phyloP scores from a whole-genome alignment of 2,329 filamentous ascomycete genomes.

The Fusarium protoensiforme region DNA sequence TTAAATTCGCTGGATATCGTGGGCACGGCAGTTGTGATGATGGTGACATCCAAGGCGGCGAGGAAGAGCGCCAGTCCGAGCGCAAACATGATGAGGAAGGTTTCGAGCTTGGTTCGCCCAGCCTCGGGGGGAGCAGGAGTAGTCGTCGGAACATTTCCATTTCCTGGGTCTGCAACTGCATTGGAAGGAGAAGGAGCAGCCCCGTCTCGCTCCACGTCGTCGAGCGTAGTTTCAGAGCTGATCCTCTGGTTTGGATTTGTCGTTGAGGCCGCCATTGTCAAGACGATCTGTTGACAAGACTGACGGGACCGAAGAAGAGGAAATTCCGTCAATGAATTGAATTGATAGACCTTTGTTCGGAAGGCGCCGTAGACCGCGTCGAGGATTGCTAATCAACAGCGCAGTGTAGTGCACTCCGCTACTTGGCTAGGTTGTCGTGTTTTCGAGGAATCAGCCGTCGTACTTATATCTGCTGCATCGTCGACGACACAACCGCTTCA shows the following conservation, averaged over 20 bases:
- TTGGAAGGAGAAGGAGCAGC: not conserved
- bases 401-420: not conserved
- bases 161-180: not conserved
- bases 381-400: conserved; percentile 32
- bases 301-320: not conserved
- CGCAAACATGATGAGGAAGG: conserved; percentile 53
- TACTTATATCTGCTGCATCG: not conserved
- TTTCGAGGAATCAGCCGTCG: not conserved
- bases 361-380: conserved; percentile 28
- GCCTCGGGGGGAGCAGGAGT: conserved; percentile 6
- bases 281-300: conserved; percentile 1
- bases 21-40: conserved; percentile 74
- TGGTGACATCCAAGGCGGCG: conserved; percentile 68
- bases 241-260: conserved; percentile 32
- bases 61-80: conserved; percentile 61
- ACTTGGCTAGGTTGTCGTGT: not conserved
- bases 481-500: not conserved
- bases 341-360: conserved; percentile 23
- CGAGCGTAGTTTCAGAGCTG: conserved; percentile 45
- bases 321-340: not conserved
- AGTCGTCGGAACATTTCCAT: not conserved
- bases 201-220: conserved; percentile 42
- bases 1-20: conserved; percentile 72
- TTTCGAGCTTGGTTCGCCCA: conserved; percentile 49
- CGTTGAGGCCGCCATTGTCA: conserved; percentile 25